Conservation (phyloP, 345 rosid genomes). For the Clausena lansium region DNA sequence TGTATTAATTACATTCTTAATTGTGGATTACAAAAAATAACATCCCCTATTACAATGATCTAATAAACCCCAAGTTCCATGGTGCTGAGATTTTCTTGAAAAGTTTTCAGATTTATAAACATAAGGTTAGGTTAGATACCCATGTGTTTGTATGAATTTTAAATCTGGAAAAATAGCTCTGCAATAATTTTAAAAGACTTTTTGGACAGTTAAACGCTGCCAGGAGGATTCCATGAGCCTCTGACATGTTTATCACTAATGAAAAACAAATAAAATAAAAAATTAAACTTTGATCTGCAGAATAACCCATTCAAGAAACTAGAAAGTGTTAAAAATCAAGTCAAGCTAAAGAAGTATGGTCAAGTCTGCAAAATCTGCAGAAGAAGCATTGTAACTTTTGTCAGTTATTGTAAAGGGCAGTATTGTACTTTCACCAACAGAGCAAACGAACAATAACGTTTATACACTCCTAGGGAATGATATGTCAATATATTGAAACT, state of each 20-base stretch:
- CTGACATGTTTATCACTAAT: too few species aligned
- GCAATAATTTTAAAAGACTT: not conserved
- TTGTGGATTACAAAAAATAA: constrained; percentile 29
- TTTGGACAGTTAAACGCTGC: constrained; percentile 15
- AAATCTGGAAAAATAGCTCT: constrained; percentile 13
- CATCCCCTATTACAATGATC: constrained; percentile 17
- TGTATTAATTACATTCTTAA: constrained; percentile 34
- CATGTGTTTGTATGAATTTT: constrained; percentile 24
- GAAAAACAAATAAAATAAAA: not conserved
- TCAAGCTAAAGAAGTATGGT: too few species aligned
- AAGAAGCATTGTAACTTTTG: too few species aligned
- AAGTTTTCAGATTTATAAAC: constrained; percentile 23
- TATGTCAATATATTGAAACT: too few species aligned
- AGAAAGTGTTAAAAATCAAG: not conserved
- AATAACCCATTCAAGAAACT: not conserved
- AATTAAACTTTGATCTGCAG: not conserved
- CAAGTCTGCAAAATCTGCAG: too few species aligned
- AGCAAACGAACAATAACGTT: too few species aligned
- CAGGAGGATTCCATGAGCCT: constrained; percentile 8
- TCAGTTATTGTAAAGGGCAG: too few species aligned
- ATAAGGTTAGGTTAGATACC: constrained; percentile 29
- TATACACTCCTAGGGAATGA: too few species aligned
- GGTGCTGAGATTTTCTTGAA: constrained; percentile 20
- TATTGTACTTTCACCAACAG: too few species aligned
- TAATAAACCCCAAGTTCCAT: constrained; percentile 20